Conservation (phyloP, 495 filamentous ascomycete species). For the Penicillium desertorum region DNA sequence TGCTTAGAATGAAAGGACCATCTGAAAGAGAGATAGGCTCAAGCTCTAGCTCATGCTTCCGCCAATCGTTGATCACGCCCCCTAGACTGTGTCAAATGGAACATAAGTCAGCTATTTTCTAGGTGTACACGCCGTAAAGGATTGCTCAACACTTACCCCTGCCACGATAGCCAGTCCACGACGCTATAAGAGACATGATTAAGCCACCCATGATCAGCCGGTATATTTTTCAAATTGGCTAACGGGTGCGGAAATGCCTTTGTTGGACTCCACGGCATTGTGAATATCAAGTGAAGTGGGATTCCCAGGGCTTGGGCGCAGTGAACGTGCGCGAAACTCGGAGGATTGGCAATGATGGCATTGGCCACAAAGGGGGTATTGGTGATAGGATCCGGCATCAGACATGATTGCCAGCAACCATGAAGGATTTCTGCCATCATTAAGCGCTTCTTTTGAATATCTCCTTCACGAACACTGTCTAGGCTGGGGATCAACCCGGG, state of each 20-base stretch:
- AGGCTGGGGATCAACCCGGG: neutral
- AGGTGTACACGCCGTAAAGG: no score
- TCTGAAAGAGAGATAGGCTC: constrained; percentile 36
- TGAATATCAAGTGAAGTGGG: constrained; percentile 59
- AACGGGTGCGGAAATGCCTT: constrained; percentile 51
- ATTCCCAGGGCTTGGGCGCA: constrained; percentile 41
- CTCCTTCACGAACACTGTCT: neutral
- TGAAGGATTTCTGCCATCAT: constrained; percentile 52
- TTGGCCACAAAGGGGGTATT: constrained; percentile 56
- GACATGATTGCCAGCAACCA: constrained; percentile 58
- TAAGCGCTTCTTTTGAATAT: constrained; percentile 31
- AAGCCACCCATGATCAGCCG: constrained; percentile 37
- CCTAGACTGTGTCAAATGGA: constrained; percentile 34
- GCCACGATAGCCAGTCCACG: constrained; percentile 59
- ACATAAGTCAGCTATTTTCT: neutral
- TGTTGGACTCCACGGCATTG: constrained; percentile 53
- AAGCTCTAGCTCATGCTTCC: constrained; percentile 39
- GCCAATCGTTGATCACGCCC: constrained; percentile 52
- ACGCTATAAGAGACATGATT: constrained; percentile 55
- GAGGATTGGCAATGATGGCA: constrained; percentile 60
- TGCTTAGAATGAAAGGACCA: constrained; percentile 20
- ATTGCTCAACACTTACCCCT: constrained; percentile 40
- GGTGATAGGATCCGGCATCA: constrained; percentile 42
- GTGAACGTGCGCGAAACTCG: constrained; percentile 57
- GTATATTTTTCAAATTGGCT: constrained; percentile 47